Conservation (phyloP, 495 filamentous ascomycete species). For the Cenococcum geophilum region DNA sequence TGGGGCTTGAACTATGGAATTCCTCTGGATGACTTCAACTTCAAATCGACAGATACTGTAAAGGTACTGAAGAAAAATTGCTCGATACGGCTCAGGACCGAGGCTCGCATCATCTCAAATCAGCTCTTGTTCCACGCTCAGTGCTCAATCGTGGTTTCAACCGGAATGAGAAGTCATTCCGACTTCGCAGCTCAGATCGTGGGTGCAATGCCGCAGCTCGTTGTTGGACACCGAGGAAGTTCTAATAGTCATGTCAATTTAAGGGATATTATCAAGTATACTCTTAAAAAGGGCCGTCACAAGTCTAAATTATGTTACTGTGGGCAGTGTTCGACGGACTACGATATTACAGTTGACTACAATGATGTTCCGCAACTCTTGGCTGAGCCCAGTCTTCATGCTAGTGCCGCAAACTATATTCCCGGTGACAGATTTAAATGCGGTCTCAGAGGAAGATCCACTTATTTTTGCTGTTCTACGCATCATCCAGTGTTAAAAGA, state of each 20-base stretch:
- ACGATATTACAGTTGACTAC: not conserved
- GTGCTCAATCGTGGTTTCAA: conserved; percentile 7
- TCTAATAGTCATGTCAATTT: conserved; percentile 10
- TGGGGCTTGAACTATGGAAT: conserved; percentile 22
- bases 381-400: too few relatives aligned
- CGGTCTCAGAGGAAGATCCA: too few relatives aligned
- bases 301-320: not conserved
- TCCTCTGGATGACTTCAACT: conserved; percentile 8
- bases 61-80: conserved; percentile 1
- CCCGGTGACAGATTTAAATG: too few relatives aligned
- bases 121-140: conserved; percentile 11
- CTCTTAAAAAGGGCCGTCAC: not conserved
- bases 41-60: not conserved
- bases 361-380: not conserved
- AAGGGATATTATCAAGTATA: not conserved
- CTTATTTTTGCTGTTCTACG: too few relatives aligned
- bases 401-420: too few relatives aligned
- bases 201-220: conserved; percentile 15
- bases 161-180: not conserved
- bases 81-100: not conserved
- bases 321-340: conserved; percentile 5
- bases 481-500: too few relatives aligned
- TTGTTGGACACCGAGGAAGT: conserved; percentile 17
- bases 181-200: not conserved
- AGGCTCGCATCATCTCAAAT: conserved; percentile 11